These are phyloP conservation scores for Globisporangium recalcitrans DNA, from an alignment of 352 stramenopile genomes.

Conservation along the genomic window DNA sequence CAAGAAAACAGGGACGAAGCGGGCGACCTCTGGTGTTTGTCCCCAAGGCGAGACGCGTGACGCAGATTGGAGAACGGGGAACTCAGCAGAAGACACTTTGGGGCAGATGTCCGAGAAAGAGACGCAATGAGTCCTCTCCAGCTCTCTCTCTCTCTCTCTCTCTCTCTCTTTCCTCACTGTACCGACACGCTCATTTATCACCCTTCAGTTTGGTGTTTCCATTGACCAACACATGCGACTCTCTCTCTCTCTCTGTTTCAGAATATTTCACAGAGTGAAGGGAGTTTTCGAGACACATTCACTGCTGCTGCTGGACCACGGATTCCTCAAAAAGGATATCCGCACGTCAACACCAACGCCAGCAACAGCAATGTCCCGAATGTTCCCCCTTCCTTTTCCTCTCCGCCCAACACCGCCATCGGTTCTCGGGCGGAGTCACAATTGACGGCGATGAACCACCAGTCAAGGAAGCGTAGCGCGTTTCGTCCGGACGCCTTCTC, in stretches of 20 bases:
- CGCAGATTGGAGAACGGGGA: background rate
- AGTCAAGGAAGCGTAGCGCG: conserved; percentile 5
- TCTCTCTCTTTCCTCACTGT: background rate
- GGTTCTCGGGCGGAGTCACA: conserved; percentile 12
- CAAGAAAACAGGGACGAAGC: too few relatives aligned
- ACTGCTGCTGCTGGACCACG: conserved; percentile 13
- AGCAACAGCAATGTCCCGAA: conserved; percentile 6
- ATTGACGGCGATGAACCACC: background rate
- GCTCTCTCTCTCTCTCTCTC: background rate
- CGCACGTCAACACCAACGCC: background rate
- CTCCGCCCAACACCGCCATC: conserved; percentile 1
- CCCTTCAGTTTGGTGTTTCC: background rate
- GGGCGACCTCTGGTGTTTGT: background rate
- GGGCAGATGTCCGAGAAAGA: background rate
- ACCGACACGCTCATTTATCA: background rate
- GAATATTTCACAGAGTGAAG: conserved; percentile 31
- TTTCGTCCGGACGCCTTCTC: background rate
- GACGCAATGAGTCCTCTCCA: background rate
- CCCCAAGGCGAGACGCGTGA: background rate
- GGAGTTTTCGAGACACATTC: conserved; percentile 27
- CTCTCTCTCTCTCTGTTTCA: conserved; percentile 9
- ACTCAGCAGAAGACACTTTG: background rate
- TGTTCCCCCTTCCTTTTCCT: conserved; percentile 14
- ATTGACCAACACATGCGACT: background rate
- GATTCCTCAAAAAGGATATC: conserved; percentile 6